These are phyloP conservation scores for Amborella trichopoda DNA, from an alignment of 164 flowering plant genomes.

Conservation along the genomic window DNA sequence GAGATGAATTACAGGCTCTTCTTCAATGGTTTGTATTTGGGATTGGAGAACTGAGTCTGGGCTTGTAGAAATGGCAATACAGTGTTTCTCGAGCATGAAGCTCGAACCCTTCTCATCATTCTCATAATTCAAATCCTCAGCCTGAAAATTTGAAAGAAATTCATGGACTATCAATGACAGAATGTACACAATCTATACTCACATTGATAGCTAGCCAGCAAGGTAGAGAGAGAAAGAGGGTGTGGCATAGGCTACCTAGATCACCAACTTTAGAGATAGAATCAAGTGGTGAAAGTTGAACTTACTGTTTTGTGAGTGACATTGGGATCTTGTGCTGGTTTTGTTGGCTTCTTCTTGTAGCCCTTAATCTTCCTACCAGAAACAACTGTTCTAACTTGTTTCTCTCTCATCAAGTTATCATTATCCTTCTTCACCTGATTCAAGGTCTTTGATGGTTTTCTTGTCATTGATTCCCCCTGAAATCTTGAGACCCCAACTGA, in stretches of 20 bases:
- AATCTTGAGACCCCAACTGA: constrained; percentile 8
- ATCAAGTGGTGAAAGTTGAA: no score
- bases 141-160: no score
- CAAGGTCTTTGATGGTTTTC: constrained; percentile 16
- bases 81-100: constrained; percentile 4
- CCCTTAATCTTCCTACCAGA: constrained; percentile 15
- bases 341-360: constrained; percentile 13
- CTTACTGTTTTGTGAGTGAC: constrained; percentile 20
- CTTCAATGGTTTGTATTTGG: constrained; percentile 6
- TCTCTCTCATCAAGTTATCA: constrained; percentile 5
- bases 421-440: constrained; percentile 12
- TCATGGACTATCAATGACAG: no score
- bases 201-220: no score
- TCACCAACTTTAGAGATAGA: no score
- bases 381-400: constrained; percentile 1
- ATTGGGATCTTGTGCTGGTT: constrained; percentile 7
- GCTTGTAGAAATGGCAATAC: background rate
- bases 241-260: no score
- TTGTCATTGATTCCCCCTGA: constrained; percentile 17
- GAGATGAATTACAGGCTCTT: constrained; percentile 10
- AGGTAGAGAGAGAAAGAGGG: no score
- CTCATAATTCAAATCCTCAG: constrained; percentile 9
- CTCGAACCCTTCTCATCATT: constrained; percentile 10
- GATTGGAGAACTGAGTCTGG: constrained; percentile 9
- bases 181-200: no score